A percentile compares a stretch with the other conserved stretches of the same genome.
Conservation (phyloP, 2,329 filamentous ascomycete genomes). For the Fusarium foetens region DNA sequence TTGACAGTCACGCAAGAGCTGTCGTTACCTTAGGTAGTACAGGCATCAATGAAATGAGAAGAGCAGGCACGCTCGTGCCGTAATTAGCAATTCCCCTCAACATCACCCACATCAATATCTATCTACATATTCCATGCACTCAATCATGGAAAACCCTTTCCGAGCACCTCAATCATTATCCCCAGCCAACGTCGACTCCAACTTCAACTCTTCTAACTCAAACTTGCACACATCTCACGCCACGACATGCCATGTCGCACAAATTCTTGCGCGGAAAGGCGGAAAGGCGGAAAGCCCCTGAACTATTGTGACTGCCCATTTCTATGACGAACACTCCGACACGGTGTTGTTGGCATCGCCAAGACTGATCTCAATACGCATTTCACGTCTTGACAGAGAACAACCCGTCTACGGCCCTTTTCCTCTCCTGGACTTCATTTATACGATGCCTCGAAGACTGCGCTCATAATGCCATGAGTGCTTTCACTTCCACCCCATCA, state of each 20-base stretch:
- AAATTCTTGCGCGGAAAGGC: constrained; percentile 19
- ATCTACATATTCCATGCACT: not conserved
- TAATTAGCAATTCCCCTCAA: not conserved
- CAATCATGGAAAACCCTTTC: not conserved
- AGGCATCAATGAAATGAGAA: not conserved
- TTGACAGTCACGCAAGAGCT: constrained; percentile 7
- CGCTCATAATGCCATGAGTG: not conserved
- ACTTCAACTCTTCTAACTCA: constrained; percentile 10
- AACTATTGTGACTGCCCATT: constrained; percentile 14
- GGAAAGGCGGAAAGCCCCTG: constrained; percentile 32
- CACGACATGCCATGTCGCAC: constrained; percentile 23
- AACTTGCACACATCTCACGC: constrained; percentile 23
- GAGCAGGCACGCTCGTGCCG: not conserved
- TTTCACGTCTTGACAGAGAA: not conserved
- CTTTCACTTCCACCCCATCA: not conserved
- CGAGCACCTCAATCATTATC: not conserved
- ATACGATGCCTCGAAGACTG: not conserved
- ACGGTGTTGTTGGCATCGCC: constrained; percentile 17
- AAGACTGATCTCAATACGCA: not conserved
- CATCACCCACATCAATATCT: not conserved
- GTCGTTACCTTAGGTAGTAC: not conserved
- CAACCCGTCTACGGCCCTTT: not conserved
- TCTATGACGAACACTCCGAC: constrained; percentile 7
- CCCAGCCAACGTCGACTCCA: not conserved
- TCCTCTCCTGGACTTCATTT: not conserved